Base-by-base conservation (phyloP, 768 basidiomycete genomes). In the Kwoniella mangroviensis region DNA sequence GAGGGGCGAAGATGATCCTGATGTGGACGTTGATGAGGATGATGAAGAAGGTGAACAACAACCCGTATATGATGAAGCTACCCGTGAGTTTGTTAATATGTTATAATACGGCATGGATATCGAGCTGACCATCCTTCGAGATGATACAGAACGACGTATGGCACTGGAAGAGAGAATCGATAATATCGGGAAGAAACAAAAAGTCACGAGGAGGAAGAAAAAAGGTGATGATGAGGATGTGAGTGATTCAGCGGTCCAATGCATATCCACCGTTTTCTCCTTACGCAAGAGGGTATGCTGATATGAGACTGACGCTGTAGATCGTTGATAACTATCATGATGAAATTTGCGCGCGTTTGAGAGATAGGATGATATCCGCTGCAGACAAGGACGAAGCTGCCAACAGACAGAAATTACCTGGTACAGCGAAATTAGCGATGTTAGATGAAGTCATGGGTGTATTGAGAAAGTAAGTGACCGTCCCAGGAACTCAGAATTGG, bases 361-460 rank as follows among this genome's bases (percentile, higher is more conserved):
- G 92, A 34, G 91, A 93, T 73, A 84, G 88, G 43, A 98, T 99
- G 96, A 86, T 91, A 56, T 85, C 85, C 12, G 96, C 95, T 3
- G 94, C 92, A 2, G 90, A 91, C 7, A 89, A 90, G 68, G 96
- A 99, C 79, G 87, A 90, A 45, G 87, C 89, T 61, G 87, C 92
- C 6, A 96, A 96, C 82, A 84, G 87, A 60, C 89, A 90, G 42
- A 92, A 91, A 75, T 78, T 89, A 12, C 94, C 95, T 0, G 97
- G 94, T 12, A 88, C 89, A 12, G 86, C 89, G 52, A 99, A 99
- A 84, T 87, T 98, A 41, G 88, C 86, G 65, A 85, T 94, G 79
- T 86, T 99, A 34, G 89, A 90, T n/a, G 90, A 92, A 73, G 96
- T 96, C 26, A 91, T 97, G 89, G 91, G 92, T 13, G 90, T 92